phyloP scores from a whole-genome alignment of 495 filamentous ascomycete species.

The Jackrogersella minutella region DNA sequence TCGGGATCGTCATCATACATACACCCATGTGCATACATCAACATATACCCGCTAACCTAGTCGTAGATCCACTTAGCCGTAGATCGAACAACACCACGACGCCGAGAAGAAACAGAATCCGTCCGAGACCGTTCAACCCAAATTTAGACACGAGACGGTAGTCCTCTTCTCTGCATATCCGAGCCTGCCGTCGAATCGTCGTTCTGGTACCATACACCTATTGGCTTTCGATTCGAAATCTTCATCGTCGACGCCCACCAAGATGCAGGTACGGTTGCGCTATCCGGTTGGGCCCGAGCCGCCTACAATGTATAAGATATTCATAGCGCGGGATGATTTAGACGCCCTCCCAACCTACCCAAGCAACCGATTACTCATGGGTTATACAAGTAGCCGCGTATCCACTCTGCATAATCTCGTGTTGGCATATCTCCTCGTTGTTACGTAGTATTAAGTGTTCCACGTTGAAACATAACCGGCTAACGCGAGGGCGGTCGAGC shows the following conservation, averaged over 20 bases:
- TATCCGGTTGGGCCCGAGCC: neutral
- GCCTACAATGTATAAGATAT: constrained; percentile 12
- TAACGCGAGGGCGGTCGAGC: neutral
- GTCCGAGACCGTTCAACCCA: constrained; percentile 17
- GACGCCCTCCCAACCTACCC: neutral
- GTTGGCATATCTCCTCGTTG: constrained; percentile 17
- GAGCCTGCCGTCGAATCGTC: neutral
- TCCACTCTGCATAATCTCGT: constrained; percentile 30
- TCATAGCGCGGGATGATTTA: neutral
- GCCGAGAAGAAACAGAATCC: constrained; percentile 18
- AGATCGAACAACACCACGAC: constrained; percentile 8
- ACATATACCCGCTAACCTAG: constrained; percentile 18
- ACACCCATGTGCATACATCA: too few species aligned
- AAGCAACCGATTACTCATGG: constrained; percentile 21
- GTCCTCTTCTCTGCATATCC: constrained; percentile 3
- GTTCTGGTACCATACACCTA: neutral
- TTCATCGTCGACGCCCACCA: neutral
- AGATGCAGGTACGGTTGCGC: constrained; percentile 2
- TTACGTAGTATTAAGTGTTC: constrained; percentile 24
- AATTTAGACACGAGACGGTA: constrained; percentile 39
- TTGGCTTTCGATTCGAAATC: neutral
- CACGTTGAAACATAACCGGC: neutral
- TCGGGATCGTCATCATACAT: too few species aligned
- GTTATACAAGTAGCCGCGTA: constrained; percentile 5
- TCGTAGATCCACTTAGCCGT: constrained; percentile 14